phyloP scores from a whole-genome alignment of 75 land plant genomes.

The Ceratopteris richardii region DNA sequence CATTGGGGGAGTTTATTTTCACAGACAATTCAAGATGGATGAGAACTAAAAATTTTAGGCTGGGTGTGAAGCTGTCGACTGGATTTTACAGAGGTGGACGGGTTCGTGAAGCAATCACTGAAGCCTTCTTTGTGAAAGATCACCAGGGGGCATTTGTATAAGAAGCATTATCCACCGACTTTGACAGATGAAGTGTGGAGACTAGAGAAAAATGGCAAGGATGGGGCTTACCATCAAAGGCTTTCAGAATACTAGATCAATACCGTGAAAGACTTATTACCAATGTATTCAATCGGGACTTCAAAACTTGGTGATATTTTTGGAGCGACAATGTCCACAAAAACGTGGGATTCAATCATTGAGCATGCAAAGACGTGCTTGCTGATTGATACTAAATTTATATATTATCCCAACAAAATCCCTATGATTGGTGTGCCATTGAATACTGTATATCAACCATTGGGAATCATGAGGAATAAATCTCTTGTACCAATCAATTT shows the following conservation, averaged over 20 bases:
- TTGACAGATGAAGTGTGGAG: slow-evolving; percentile 73
- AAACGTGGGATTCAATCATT: slow-evolving; percentile 2
- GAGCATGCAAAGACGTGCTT: slow-evolving; percentile 9
- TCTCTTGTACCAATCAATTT: neutral
- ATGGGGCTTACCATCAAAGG: slow-evolving; percentile 51
- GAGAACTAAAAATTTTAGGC: slow-evolving; percentile 47
- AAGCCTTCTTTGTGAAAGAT: slow-evolving; percentile 56
- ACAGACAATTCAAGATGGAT: slow-evolving; percentile 82
- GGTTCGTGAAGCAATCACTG: slow-evolving; percentile 47
- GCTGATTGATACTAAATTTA: neutral
- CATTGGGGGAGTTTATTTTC: slow-evolving; percentile 29
- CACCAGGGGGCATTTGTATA: slow-evolving; percentile 70
- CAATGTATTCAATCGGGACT: slow-evolving; percentile 27
- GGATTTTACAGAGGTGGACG: slow-evolving; percentile 14
- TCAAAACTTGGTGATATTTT: slow-evolving; percentile 25
- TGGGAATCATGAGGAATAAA: neutral
- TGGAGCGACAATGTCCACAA: neutral
- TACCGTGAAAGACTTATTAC: slow-evolving; percentile 58
- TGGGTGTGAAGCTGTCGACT: slow-evolving; percentile 33
- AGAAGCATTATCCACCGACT: slow-evolving; percentile 68
- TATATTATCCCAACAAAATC: slow-evolving; percentile 2
- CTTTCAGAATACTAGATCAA: slow-evolving; percentile 16
- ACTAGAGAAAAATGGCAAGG: slow-evolving; percentile 60
- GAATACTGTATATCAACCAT: neutral
- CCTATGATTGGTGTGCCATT: neutral